Base-by-base conservation (phyloP, 192 early-diverging fungal genomes). In the Backusella macrospora region DNA sequence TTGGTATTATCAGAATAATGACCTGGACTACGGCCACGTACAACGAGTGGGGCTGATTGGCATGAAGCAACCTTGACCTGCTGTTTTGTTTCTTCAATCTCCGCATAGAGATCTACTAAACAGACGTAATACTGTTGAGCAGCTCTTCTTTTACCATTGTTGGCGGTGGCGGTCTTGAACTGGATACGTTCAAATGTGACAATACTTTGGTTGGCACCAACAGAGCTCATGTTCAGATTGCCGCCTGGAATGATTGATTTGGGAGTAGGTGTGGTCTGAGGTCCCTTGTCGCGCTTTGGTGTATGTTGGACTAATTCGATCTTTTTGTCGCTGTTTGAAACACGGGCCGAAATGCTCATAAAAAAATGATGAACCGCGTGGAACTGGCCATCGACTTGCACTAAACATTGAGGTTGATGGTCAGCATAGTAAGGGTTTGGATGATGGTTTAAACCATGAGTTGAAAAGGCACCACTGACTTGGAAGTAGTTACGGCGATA, bases 101-200 rank as follows among this genome's bases (percentile, higher is more conserved):
- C 86, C n/a, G 88, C 96, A 76, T 85, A 91, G 23, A 98, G 83
- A 73, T 94, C 91, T 0, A 96, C 88, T 26, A 86, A 77, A 46
- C 98, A 84, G n/a, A 90, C 86, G 73, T 96, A 96, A 82, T 96
- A 97, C 77, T 99, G 97, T 80, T 99, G 97, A 12, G 96, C 95
- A 14, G 93, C 94, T 21, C 94, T 85, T 52, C 96, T 89, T 80
- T 96, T 95, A 64, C 95, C 94, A 73, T 96, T 98, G 81, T 98
- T 99, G 29, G 94, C 94, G 0, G 97, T 99, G 21, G 96, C 96
- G 0, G 92, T 92, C 75, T 98, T 98, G 90, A 99, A 99, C 84
- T 99, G 97, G 45, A 99, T 85, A 43, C 97, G 88, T 69, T 99
- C 96, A 78, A 95, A 99, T 47, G 93, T 93, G 9, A 90, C 89